Base-by-base conservation (phyloP, 2,329 filamentous ascomycete genomes). In the Aspergillus oerlinghausenensis region DNA sequence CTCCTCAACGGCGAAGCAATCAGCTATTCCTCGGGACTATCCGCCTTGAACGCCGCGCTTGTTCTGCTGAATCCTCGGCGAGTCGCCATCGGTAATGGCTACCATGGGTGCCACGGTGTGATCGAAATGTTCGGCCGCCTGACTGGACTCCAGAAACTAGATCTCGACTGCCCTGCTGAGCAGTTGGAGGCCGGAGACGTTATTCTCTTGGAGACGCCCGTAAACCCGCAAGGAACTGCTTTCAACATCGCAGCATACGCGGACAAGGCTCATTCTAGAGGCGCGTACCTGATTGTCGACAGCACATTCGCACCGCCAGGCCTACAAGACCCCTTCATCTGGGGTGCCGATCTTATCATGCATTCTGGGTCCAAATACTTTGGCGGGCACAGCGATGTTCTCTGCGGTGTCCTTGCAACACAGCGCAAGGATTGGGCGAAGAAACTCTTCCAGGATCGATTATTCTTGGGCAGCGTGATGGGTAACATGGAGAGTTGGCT, bases 311-410 rank as follows among this genome's bases (percentile, higher is more conserved):
- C 86, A 3, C 94, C 94, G 43, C 94, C 94, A 32, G 90, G 90
- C 28, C 78, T 99, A 57, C 88, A 91, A 71, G 89, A 97, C 67
- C 92, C 94, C 0, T 94, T 97, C 67, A 70, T 73, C 28, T 88
- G 83, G 71, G 93, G 91, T 49, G 91, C 88, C 28, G 93, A 97
- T 74, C 75, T 92, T 1, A 84, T 96, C 35, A 89, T 97, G 90
- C 94, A 99, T 75, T 88, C 84, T 52, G 94, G 92, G 3, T 96
- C 92, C 19, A 99, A 97, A 80, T 99, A 97, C 75, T 85, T 99
- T 63, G 94, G 94, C 21, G 94, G 94, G 0, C 94, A 99, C 76
- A 93, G 88, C 63, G 94, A 99, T 75, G 82, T 97, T 82, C 84
- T 97, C 5, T 95, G 90, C 69, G 94, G 94, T 23, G 88, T 95